Conservation (phyloP, 805 yeast genomes). For the Candida vartiovaarae region DNA sequence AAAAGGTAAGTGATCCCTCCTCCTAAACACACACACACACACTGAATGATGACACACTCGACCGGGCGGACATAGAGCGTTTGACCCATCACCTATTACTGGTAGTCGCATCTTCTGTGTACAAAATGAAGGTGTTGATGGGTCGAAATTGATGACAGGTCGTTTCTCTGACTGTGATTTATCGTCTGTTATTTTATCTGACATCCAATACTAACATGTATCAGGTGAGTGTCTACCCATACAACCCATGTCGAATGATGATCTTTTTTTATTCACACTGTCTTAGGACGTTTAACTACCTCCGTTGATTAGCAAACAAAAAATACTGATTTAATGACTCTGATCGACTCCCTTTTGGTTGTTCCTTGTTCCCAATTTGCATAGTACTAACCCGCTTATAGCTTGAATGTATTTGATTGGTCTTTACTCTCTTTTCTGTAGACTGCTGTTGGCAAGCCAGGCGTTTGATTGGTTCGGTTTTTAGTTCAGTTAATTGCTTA, state of each 20-base stretch:
- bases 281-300: conserved; percentile 31
- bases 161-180: conserved; percentile 12
- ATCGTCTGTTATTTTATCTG: not conserved
- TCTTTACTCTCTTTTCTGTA: too few species aligned
- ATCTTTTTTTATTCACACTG: conserved; percentile 48
- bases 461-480: too few species aligned
- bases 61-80: conserved; percentile 46
- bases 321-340: conserved; percentile 51
- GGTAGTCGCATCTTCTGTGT: conserved; percentile 47
- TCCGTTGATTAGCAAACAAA: conserved; percentile 22
- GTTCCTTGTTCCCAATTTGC: not conserved
- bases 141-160: conserved; percentile 44
- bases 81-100: conserved; percentile 25
- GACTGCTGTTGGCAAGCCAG: too few species aligned
- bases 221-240: not conserved
- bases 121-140: conserved; percentile 37
- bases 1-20: too few species aligned
- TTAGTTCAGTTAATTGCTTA: too few species aligned
- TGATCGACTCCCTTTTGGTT: conserved; percentile 21
- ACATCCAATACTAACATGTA: not conserved
- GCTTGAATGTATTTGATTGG: too few species aligned
- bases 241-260: conserved; percentile 23
- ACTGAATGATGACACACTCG: conserved; percentile 25
- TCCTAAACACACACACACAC: not conserved
- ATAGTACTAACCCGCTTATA: too few species aligned